phyloP scores from a whole-genome alignment of 371 early-diverging fungal genomes.

The Syncephalastrum monosporum region DNA sequence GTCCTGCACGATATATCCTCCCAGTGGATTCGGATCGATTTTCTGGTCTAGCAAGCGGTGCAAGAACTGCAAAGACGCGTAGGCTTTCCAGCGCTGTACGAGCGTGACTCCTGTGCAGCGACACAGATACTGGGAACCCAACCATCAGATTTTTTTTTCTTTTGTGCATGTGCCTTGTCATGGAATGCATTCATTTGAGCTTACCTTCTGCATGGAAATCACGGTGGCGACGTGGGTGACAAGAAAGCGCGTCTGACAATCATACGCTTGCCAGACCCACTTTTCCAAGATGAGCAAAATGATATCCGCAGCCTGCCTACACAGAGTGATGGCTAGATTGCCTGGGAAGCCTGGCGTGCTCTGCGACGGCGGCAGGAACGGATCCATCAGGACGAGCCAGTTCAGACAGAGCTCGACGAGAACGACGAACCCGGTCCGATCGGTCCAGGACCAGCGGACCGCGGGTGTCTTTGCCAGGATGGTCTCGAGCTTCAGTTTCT shows the following conservation, averaged over 20 bases:
- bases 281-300: slow-evolving; percentile 20
- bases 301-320: slow-evolving; percentile 22
- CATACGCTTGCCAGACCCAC: slow-evolving; percentile 15
- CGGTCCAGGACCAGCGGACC: slow-evolving; percentile 8
- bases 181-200: no score
- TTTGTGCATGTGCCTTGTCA: not conserved
- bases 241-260: slow-evolving; percentile 20
- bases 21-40: slow-evolving; percentile 7
- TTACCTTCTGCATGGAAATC: slow-evolving; percentile 22
- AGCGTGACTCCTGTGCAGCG: not conserved
- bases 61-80: slow-evolving; percentile 20
- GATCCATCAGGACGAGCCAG: slow-evolving; percentile 20
- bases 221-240: slow-evolving; percentile 14
- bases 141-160: no score
- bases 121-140: not conserved
- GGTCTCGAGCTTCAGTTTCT: slow-evolving; percentile 12
- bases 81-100: slow-evolving; percentile 24
- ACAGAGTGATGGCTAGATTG: slow-evolving; percentile 18
- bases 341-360: slow-evolving; percentile 14
- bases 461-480: not conserved
- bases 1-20: slow-evolving; percentile 1
- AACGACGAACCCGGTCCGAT: slow-evolving; percentile 9
- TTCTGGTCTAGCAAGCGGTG: slow-evolving; percentile 1
- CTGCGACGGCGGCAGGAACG: slow-evolving; percentile 7
- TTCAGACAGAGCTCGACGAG: slow-evolving; percentile 22